Evolutionary conservation across 2,329 filamentous ascomycete genomes (phyloP), one percentile per base, ranked within the genome.

Genomic region (Cercospora beticola): DNA sequence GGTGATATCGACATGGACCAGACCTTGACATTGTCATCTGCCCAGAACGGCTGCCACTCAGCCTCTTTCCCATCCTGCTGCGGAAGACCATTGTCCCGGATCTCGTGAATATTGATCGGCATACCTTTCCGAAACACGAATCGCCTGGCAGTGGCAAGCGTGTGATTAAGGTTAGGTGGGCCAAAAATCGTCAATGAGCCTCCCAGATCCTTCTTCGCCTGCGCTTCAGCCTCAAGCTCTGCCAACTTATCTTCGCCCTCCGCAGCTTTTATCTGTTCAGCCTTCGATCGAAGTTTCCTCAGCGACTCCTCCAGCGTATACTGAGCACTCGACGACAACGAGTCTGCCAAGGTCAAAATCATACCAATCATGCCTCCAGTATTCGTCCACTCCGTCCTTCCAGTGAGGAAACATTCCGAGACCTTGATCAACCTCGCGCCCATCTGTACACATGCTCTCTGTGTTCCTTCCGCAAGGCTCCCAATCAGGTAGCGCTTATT

Each of bases 91-190:
- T 62, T 65, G 28, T 67, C 63, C 2, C 71, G 72, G 60, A 92
- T 86, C 79, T 99, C 95, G 70, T 88, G 84, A 1, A 90, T 85
- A 33, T 82, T 83, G n/a, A 97, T 81, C 0, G 90, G 90, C 77
- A 97, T 86, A 0, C 92, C 90, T 74, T 92, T 93, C 43, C 95
- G 87, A 75, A 97, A 94, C 61, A 98, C 88, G 79, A 97, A 97
- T 33, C 89, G 84, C 57, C 95, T 87, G 16, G 91, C 90, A 0
- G 93, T 92, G n/a, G 93, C 94, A 66, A 99, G 80, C 5, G 88
- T 85, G 76, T 97, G 90, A 57, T 89, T 87, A 65, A 98, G 80
- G 77, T 98, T 98, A 62, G 88, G 88, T 4, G 90, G 89, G 3
- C 92, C 94, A 77, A 96, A 91, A 12, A 98, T 83, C n/a, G 85